phyloP scores from a whole-genome alignment of 108 stramenopile genomes.

The Epipyxis sp. region DNA sequence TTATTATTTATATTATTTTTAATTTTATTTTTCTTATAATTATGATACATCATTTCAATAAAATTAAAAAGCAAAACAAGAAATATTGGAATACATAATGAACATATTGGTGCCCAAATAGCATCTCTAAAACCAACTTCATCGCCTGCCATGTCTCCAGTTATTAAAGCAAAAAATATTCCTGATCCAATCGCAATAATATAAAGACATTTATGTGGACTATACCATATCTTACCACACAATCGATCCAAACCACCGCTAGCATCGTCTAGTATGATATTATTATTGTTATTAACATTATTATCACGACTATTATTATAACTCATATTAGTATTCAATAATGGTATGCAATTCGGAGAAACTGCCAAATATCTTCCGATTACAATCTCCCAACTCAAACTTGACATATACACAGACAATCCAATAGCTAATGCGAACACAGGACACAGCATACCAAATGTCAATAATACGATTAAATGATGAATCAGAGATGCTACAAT shows the following conservation, averaged over 20 bases:
- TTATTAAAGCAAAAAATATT: background rate
- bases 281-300: background rate
- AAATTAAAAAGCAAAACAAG: background rate
- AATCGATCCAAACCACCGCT: background rate
- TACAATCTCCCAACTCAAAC: background rate
- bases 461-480: background rate
- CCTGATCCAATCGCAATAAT: background rate
- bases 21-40: too few relatives aligned
- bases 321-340: background rate
- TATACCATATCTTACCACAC: background rate
- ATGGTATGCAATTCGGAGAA: background rate
- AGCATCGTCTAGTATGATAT: background rate
- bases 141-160: constrained; percentile 30
- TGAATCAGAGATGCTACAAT: background rate
- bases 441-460: constrained; percentile 6
- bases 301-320: background rate
- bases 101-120: background rate
- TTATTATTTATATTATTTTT: too few relatives aligned
- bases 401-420: background rate
- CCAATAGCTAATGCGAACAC: background rate
- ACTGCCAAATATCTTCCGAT: background rate
- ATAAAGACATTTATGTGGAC: background rate
- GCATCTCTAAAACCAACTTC: background rate
- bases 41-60: too few relatives aligned
- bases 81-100: background rate